Evolutionary conservation across 2,329 filamentous ascomycete genomes (phyloP).

Genomic region (Aspergillus sp.): DNA sequence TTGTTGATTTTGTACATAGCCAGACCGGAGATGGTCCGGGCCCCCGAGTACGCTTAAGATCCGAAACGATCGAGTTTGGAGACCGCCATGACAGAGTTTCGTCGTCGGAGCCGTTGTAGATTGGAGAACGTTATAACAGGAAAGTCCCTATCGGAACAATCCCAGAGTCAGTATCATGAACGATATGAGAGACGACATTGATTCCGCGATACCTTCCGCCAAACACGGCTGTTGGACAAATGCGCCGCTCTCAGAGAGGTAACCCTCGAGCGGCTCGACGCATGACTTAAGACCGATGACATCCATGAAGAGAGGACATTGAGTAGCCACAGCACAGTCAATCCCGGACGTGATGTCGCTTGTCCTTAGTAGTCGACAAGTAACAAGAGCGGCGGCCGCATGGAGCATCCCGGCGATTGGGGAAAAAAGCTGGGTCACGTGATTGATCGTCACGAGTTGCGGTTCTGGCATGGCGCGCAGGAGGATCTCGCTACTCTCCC

Average conservation of each 20-base stretch:
- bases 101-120: background rate
- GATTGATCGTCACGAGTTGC: slow-evolving; percentile 35
- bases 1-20: background rate
- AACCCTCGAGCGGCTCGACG: slow-evolving; percentile 39
- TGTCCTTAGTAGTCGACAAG: background rate
- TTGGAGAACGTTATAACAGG: background rate
- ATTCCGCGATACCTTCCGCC: slow-evolving; percentile 28
- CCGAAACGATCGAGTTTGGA: background rate
- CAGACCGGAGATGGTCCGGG: background rate
- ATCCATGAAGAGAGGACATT: slow-evolving; percentile 40
- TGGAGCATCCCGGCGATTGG: slow-evolving; percentile 7
- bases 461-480: slow-evolving; percentile 35
- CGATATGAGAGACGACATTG: background rate
- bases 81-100: background rate
- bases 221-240: slow-evolving; percentile 27
- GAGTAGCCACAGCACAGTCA: slow-evolving; percentile 9
- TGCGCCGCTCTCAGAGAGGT: slow-evolving; percentile 39
- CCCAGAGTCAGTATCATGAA: background rate
- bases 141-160: background rate
- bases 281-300: slow-evolving; percentile 46
- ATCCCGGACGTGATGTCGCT: background rate
- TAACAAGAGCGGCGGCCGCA: background rate
- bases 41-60: background rate
- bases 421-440: slow-evolving; percentile 38
- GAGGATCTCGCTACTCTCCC: slow-evolving; percentile 25